Conservation (phyloP, 345 rosid species). For the Carallia pectinifolia region DNA sequence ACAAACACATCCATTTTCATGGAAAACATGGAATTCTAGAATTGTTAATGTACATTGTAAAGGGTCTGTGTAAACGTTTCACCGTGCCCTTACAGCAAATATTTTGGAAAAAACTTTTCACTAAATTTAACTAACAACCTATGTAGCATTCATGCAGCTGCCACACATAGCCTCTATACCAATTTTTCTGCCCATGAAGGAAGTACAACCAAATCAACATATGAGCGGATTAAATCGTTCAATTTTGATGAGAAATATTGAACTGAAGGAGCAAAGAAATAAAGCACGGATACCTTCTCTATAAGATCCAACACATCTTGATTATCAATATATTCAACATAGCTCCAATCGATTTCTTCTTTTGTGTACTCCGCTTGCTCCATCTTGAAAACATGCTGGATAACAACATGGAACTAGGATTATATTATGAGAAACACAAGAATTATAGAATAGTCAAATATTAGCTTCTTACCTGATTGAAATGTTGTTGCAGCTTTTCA, state of each 20-base stretch:
- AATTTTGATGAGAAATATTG: background rate
- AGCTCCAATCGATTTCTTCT: slow-evolving; percentile 91
- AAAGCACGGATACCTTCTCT: slow-evolving; percentile 63
- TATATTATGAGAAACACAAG: slow-evolving; percentile 20
- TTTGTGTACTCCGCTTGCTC: slow-evolving; percentile 72
- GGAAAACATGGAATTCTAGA: too few species aligned
- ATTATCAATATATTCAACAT: slow-evolving; percentile 79
- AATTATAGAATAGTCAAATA: slow-evolving; percentile 28
- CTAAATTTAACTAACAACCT: too few species aligned
- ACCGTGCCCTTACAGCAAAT: background rate
- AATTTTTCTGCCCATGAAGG: slow-evolving; percentile 3
- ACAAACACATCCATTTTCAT: too few species aligned
- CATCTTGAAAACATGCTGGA: slow-evolving; percentile 88
- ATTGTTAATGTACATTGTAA: background rate
- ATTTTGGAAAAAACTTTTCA: background rate
- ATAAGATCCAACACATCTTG: slow-evolving; percentile 85
- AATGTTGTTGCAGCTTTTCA: slow-evolving; percentile 95
- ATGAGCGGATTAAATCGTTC: slow-evolving; percentile 2
- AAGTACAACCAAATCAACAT: slow-evolving; percentile 7
- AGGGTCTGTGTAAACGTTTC: background rate
- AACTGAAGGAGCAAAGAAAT: slow-evolving; percentile 3
- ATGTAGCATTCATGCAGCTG: too few species aligned
- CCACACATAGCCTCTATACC: background rate
- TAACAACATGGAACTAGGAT: slow-evolving; percentile 29
- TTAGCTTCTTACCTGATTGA: slow-evolving; percentile 89